Conservation (phyloP, 2,329 filamentous ascomycete genomes). For the Sarocladium brachiariae region DNA sequence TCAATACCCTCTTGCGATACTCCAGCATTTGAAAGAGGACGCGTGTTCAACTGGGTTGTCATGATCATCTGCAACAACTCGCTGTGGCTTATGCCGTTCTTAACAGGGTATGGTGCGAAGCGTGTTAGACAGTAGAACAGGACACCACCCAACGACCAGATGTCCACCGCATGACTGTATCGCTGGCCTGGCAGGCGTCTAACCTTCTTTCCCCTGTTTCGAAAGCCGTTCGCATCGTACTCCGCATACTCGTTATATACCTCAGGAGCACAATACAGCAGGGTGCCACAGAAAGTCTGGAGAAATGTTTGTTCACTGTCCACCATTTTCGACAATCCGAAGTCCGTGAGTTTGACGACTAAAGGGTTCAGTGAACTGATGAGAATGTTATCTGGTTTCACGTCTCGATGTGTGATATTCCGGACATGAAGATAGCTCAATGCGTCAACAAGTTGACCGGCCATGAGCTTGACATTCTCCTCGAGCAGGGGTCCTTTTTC, state of each 20-base stretch:
- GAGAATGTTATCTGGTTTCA: conserved; percentile 97
- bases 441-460: conserved; percentile 71
- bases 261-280: conserved; percentile 93
- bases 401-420: conserved; percentile 94
- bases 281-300: conserved; percentile 91
- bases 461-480: conserved; percentile 60
- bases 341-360: conserved; percentile 87
- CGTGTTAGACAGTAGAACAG: conserved; percentile 80
- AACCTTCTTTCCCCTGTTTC: conserved; percentile 55
- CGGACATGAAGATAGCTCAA: conserved; percentile 79
- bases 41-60: conserved; percentile 62
- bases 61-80: conserved; percentile 84
- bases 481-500: conserved; percentile 60
- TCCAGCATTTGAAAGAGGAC: conserved; percentile 49
- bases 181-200: conserved; percentile 53
- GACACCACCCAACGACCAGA: conserved; percentile 94
- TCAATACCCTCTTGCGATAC: conserved; percentile 65
- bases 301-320: conserved; percentile 86
- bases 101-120: conserved; percentile 73
- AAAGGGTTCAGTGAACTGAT: conserved; percentile 68
- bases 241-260: conserved; percentile 73
- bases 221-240: conserved; percentile 63
- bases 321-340: conserved; percentile 91
- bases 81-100: conserved; percentile 66
- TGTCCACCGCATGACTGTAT: conserved; percentile 88